Evolutionary conservation across 2,329 filamentous ascomycete species (phyloP).

Genomic region (Aspergillus tamarii): DNA sequence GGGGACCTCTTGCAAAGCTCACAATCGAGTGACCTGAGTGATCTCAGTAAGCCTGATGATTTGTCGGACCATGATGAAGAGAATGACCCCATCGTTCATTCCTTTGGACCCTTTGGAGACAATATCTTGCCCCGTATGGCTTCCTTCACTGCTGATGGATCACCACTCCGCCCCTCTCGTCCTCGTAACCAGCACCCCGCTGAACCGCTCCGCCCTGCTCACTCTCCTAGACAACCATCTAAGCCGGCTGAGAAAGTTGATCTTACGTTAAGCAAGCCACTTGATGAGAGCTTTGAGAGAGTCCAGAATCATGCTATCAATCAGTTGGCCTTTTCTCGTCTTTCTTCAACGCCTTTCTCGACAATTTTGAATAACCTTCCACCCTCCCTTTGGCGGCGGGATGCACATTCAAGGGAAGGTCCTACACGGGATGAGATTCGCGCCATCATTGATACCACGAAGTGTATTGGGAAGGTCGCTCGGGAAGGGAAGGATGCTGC

Average conservation of each 20-base stretch:
- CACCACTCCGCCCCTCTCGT: slow-evolving; percentile 57
- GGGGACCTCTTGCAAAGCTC: slow-evolving; percentile 36
- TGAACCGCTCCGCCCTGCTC: slow-evolving; percentile 39
- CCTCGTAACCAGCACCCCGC: slow-evolving; percentile 32
- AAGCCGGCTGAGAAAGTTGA: slow-evolving; percentile 23
- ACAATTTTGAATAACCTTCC: slow-evolving; percentile 88
- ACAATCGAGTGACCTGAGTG: slow-evolving; percentile 37
- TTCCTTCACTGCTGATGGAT: slow-evolving; percentile 69
- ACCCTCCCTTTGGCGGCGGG: slow-evolving; percentile 58
- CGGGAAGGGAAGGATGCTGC: slow-evolving; percentile 95
- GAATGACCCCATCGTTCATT: slow-evolving; percentile 90
- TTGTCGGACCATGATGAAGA: slow-evolving; percentile 85
- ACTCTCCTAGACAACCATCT: slow-evolving; percentile 33
- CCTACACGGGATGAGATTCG: slow-evolving; percentile 68
- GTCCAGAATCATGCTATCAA: slow-evolving; percentile 85
- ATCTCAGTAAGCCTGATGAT: slow-evolving; percentile 57
- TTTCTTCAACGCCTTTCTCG: slow-evolving; percentile 88
- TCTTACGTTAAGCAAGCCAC: slow-evolving; percentile 23
- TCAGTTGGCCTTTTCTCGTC: slow-evolving; percentile 90
- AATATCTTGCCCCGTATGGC: slow-evolving; percentile 82
- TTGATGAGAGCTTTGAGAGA: slow-evolving; percentile 32
- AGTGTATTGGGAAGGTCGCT: slow-evolving; percentile 84
- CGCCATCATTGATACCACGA: slow-evolving; percentile 70
- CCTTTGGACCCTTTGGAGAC: slow-evolving; percentile 86
- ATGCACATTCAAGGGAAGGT: slow-evolving; percentile 42